Percentiles rank a stretch among this genome's conserved stretches.
phyloP scores from a whole-genome alignment of 345 rosid genomes.

The Stellera chamaejasme region DNA sequence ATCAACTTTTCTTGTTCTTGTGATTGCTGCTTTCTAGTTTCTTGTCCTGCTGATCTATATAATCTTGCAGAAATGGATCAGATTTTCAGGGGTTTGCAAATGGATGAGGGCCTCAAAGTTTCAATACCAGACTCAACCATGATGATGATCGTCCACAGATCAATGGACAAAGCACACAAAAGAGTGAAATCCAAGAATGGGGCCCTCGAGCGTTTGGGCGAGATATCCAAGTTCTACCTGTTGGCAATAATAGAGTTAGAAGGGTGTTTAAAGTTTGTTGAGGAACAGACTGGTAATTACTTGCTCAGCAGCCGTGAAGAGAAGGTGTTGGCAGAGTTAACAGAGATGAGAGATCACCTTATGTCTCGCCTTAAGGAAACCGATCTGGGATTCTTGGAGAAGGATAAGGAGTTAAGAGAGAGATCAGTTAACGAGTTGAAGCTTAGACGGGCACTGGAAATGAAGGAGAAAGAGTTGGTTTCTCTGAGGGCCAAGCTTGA shows the following conservation, averaged over 20 bases:
- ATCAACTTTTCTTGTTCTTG: not conserved
- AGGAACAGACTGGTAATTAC: slow-evolving; percentile 46
- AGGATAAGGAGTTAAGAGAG: slow-evolving; percentile 54
- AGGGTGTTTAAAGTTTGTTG: slow-evolving; percentile 64
- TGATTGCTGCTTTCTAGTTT: not conserved
- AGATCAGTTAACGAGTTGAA: slow-evolving; percentile 44
- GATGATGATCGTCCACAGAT: slow-evolving; percentile 70
- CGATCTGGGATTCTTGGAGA: slow-evolving; percentile 53
- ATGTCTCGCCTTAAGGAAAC: slow-evolving; percentile 53
- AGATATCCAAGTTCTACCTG: slow-evolving; percentile 71
- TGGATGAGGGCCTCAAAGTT: slow-evolving; percentile 14
- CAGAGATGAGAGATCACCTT: slow-evolving; percentile 66
- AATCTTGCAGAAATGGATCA: slow-evolving; percentile 31
- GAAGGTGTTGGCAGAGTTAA: slow-evolving; percentile 47
- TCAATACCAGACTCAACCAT: slow-evolving; percentile 70
- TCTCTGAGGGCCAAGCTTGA: slow-evolving; percentile 40
- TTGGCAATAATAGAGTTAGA: slow-evolving; percentile 73
- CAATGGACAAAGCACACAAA: slow-evolving; percentile 77
- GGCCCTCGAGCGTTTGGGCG: slow-evolving; percentile 53
- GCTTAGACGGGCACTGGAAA: slow-evolving; percentile 46
- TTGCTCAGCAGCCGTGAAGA: slow-evolving; percentile 42
- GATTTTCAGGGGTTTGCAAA: slow-evolving; percentile 28
- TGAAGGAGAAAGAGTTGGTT: slow-evolving; percentile 45
- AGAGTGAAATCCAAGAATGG: slow-evolving; percentile 60
- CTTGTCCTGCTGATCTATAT: not conserved